Percentiles rank a stretch among this genome's conserved stretches.
Conservation (phyloP, 495 filamentous ascomycete genomes). For the Achaetomiella virescens region DNA sequence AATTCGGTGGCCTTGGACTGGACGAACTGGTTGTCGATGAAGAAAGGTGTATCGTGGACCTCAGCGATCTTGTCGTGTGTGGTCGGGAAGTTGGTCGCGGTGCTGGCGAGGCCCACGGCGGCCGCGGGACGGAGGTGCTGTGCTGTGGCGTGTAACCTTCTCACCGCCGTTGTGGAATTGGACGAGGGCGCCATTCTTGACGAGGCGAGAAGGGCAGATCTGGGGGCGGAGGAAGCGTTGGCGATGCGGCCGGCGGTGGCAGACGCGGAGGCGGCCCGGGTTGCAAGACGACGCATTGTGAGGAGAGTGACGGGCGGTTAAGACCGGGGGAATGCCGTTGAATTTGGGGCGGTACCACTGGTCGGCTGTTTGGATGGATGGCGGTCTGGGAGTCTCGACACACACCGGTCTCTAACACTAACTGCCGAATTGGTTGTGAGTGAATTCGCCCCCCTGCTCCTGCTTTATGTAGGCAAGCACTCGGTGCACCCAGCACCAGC, state of each 20-base stretch:
- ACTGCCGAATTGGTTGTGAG: neutral
- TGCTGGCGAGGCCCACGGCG: constrained; percentile 47
- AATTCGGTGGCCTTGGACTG: constrained; percentile 67
- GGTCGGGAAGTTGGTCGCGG: constrained; percentile 68
- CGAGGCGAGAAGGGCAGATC: constrained; percentile 17
- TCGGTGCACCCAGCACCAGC: neutral
- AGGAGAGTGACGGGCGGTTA: neutral
- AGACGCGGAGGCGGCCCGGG: constrained; percentile 28
- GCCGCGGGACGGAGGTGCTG: constrained; percentile 45
- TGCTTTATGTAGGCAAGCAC: neutral
- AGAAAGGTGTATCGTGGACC: constrained; percentile 79
- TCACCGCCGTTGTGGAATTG: constrained; percentile 26
- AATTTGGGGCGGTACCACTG: neutral
- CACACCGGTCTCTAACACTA: constrained; percentile 4
- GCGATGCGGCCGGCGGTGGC: constrained; percentile 22
- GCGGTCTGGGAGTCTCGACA: neutral
- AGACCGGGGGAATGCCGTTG: neutral
- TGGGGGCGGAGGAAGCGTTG: constrained; percentile 11
- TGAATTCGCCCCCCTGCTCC: constrained; percentile 5
- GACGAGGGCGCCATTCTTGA: constrained; percentile 34
- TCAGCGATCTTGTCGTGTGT: constrained; percentile 70
- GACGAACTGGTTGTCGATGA: constrained; percentile 86
- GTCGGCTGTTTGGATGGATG: neutral
- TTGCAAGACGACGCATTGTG: constrained; percentile 39
- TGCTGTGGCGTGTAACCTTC: constrained; percentile 55